These are phyloP conservation scores for Seminavis robusta DNA, from an alignment of 108 stramenopile genomes.

Conservation along the genomic window DNA sequence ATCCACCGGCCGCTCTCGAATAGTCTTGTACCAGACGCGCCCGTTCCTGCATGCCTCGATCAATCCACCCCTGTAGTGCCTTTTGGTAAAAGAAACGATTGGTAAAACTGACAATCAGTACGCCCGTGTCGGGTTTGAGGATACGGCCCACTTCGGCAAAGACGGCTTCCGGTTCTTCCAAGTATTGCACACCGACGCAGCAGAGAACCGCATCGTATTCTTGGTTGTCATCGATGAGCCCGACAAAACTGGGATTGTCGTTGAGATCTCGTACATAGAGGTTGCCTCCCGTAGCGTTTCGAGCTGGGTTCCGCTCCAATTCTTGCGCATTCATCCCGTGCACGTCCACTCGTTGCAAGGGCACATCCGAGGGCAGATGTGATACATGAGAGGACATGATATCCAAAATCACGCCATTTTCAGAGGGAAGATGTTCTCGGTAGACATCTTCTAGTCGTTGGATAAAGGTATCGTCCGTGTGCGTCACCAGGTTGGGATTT, in stretches of 20 bases:
- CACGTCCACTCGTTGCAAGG: constrained; percentile 8
- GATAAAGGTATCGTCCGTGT: neutral
- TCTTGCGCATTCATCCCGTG: constrained; percentile 15
- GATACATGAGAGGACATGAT: constrained; percentile 5
- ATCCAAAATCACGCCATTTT: constrained; percentile 9
- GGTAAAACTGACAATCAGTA: neutral
- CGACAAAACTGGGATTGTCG: constrained; percentile 12
- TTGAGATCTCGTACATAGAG: constrained; percentile 1
- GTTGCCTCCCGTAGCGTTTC: neutral
- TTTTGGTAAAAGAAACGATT: constrained; percentile 17
- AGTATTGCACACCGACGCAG: constrained; percentile 10
- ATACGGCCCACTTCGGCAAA: constrained; percentile 4
- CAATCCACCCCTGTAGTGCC: constrained; percentile 7
- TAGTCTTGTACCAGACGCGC: constrained; percentile 3
- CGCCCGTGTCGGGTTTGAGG: constrained; percentile 2
- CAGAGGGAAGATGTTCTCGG: neutral
- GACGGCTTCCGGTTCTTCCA: constrained; percentile 4
- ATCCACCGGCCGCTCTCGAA: constrained; percentile 5
- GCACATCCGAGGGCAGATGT: neutral
- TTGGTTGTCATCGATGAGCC: neutral
- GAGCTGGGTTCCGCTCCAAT: constrained; percentile 3
- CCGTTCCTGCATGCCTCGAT: constrained; percentile 15
- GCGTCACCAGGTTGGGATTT: neutral
- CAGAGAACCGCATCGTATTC: constrained; percentile 10
- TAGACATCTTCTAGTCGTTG: neutral